Evolutionary conservation across 139 green algal genomes (phyloP).

Genomic region (Chlorella sorokiniana): DNA sequence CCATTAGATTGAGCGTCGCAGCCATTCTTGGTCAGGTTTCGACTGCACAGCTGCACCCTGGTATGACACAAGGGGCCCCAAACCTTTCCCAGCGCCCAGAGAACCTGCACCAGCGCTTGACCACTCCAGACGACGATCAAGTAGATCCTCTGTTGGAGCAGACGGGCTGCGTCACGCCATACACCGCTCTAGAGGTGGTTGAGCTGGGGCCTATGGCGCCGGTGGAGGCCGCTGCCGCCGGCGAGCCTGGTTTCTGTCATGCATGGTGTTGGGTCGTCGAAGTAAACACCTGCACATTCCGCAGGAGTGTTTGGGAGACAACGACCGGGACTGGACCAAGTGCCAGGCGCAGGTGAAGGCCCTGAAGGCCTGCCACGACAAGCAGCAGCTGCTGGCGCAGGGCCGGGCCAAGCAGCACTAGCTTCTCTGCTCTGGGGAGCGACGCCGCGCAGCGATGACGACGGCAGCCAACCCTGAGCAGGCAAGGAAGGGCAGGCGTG

Average conservation of each 20-base stretch:
- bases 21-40: too few species aligned
- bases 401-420: too few species aligned
- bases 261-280: too few species aligned
- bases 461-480: neutral
- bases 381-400: conserved; percentile 16
- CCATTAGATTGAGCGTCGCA: too few species aligned
- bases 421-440: too few species aligned
- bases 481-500: neutral
- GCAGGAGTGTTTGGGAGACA: conserved; percentile 54
- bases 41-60: too few species aligned
- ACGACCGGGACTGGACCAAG: conserved; percentile 58
- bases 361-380: conserved; percentile 46
- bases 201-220: too few species aligned
- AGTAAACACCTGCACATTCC: neutral
- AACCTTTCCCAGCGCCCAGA: neutral
- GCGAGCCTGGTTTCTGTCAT: too few species aligned
- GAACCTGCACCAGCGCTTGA: conserved; percentile 37
- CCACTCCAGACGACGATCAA: conserved; percentile 18
- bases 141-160: conserved; percentile 31
- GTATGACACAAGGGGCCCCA: neutral
- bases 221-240: too few species aligned
- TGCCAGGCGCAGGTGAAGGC: conserved; percentile 56
- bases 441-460: neutral
- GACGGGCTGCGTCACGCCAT: conserved; percentile 28
- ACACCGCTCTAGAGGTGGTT: conserved; percentile 30